A percentile compares a stretch with the other conserved stretches of the same genome.
phyloP scores from a whole-genome alignment of 805 yeast genomes.

The Ogataea populi-albae region DNA sequence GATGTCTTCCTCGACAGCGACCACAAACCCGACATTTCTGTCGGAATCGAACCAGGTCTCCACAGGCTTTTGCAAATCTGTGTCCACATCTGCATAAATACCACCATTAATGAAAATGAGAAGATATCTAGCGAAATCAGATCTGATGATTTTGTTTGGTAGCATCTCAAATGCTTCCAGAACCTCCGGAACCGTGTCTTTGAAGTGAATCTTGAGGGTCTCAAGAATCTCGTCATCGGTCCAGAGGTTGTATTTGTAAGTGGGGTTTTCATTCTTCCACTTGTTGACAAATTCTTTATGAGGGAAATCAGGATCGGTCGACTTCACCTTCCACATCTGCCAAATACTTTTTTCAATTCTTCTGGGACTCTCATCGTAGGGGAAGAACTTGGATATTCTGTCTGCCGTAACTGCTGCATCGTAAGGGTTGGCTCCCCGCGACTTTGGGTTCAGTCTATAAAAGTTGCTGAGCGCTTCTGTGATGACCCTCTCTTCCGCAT shows the following conservation, averaged over 20 bases:
- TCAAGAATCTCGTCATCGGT: conserved; percentile 34
- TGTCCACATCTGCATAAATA: conserved; percentile 60
- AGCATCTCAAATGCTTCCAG: conserved; percentile 50
- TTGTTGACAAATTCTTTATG: conserved; percentile 29
- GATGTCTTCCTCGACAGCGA: conserved; percentile 54
- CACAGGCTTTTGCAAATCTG: conserved; percentile 52
- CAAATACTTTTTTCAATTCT: conserved; percentile 32
- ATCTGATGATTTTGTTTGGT: conserved; percentile 50
- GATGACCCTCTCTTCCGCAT: conserved; percentile 26
- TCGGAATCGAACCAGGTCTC: conserved; percentile 61
- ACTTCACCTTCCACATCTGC: conserved; percentile 37
- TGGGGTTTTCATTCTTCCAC: conserved; percentile 36
- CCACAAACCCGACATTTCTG: conserved; percentile 49
- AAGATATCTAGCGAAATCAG: conserved; percentile 58
- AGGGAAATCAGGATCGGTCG: conserved; percentile 35
- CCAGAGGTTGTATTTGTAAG: conserved; percentile 29
- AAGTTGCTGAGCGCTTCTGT: conserved; percentile 29
- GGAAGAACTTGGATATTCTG: conserved; percentile 31
- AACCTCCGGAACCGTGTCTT: conserved; percentile 46
- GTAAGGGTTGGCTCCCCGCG: conserved; percentile 34
- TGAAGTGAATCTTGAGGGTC: conserved; percentile 26
- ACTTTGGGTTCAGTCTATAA: conserved; percentile 31
- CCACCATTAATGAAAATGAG: conserved; percentile 56
- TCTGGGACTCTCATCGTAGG: conserved; percentile 33
- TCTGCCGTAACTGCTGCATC: conserved; percentile 32